Evolutionary conservation across 306 rosid genomes (phyloP).

Genomic region (Aeschynomene evenia): DNA sequence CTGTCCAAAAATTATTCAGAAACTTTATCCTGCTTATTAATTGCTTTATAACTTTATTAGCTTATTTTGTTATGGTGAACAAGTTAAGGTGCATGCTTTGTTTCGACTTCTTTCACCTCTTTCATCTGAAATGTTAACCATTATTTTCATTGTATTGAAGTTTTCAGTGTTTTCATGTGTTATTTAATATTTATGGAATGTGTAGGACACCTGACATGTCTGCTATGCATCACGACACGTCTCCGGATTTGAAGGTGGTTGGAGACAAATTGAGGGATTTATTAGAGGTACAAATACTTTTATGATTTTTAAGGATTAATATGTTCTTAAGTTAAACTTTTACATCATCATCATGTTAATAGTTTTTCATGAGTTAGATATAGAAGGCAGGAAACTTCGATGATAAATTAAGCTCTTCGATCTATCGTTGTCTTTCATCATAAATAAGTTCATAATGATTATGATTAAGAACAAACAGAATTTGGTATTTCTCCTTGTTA

Average conservation of each 20-base stretch:
- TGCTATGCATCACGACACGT: conserved; percentile 82
- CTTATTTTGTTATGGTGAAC: too few species aligned
- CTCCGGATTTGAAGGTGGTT: conserved; percentile 79
- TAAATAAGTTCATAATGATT: neutral
- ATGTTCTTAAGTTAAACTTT: neutral
- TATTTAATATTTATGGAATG: conserved; percentile 21
- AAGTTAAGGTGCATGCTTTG: too few species aligned
- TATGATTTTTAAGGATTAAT: neutral
- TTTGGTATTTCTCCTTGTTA: conserved; percentile 2
- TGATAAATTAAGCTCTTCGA: neutral
- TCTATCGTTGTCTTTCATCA: neutral
- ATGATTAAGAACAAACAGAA: neutral
- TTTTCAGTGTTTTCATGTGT: conserved; percentile 8
- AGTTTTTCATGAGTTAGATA: neutral
- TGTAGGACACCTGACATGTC: conserved; percentile 93
- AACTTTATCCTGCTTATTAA: too few species aligned
- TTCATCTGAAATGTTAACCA: conserved; percentile 2
- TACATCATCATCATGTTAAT: neutral
- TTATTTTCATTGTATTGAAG: conserved; percentile 1
- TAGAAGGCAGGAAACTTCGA: neutral
- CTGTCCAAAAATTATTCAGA: neutral
- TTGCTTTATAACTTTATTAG: too few species aligned
- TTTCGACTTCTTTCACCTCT: too few species aligned
- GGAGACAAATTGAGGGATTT: conserved; percentile 69
- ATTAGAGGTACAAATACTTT: conserved; percentile 59